Base-by-base conservation (phyloP, 805 yeast species). In the Saccharomyces mikatae region DNA sequence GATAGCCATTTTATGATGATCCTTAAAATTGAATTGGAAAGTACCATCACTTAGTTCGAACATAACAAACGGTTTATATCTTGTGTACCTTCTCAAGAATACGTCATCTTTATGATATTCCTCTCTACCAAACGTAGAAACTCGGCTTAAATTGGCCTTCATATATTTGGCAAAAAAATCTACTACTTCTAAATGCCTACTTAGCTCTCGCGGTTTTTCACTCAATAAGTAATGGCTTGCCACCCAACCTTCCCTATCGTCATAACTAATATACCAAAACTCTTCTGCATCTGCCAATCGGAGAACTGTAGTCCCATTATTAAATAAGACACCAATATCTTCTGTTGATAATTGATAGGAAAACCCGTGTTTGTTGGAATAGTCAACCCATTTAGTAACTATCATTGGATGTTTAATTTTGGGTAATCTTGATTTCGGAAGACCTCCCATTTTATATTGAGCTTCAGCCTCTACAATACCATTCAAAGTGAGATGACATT, bases 331-430 rank as follows among this genome's bases (percentile, higher is more conserved):
- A 22, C 97, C 98, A 60, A 89, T 87, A 60, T 87, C 87, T 56
- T 92, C 94, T 48, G 90, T 87, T 22, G 92, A 87, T 54, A 94
- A 74, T 67, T 94, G 96, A 69, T 92, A 94, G 4, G 97, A 88
- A 66, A 94, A 85, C 0, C 99, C 99, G 71, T 92, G 95, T 69
- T 87, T 89, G 73, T 91, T 90, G 28, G 97, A 87, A 69, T 92
- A 94, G 69, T 94, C 99, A 29, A 95, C 98, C 99, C 99, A 94
- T 68, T 92, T 91, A 57, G 95, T 87, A 47, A 92, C 83, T 26
- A 53, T 53, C n/a, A 53, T 53, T 11, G 91, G 95, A 58, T 80
- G 79, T 53, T 68, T 70, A 11, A 66, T 57, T 47, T 65, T 62
- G 26, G 71, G 69, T 56, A 63, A 60, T 53, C 67, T 59, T 47